phyloP scores from a whole-genome alignment of 441 rosid species.

The Metrosideros polymorpha region DNA sequence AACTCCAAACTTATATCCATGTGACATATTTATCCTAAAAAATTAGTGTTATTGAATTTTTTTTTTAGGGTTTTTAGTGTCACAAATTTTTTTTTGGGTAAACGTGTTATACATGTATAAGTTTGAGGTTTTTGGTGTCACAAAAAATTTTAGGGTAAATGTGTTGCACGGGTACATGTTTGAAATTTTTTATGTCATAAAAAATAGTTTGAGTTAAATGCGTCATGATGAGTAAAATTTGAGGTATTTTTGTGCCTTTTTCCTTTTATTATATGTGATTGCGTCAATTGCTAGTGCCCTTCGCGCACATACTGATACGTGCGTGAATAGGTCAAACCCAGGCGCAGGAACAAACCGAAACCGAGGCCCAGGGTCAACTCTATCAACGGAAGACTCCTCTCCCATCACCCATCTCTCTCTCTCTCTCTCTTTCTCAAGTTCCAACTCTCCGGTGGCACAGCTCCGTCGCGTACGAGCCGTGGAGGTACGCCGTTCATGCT shows the following conservation, averaged over 20 bases:
- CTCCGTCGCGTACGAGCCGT: background rate
- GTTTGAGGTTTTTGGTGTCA: fast-evolving
- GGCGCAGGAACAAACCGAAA: background rate
- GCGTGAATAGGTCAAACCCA: background rate
- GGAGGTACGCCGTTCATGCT: background rate
- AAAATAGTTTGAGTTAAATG: too few species aligned
- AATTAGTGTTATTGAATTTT: too few species aligned
- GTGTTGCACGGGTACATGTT: too few species aligned
- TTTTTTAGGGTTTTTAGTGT: fast-evolving
- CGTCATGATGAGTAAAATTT: too few species aligned
- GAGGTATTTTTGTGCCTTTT: too few species aligned
- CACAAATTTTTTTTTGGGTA: fast-evolving
- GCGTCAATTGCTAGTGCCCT: background rate
- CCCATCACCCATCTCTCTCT: background rate
- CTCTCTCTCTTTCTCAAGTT: background rate
- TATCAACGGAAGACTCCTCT: background rate
- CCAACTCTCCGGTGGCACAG: background rate
- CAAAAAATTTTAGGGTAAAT: too few species aligned
- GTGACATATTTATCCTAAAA: too few species aligned
- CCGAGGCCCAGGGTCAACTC: background rate
- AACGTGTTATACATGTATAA: fast-evolving
- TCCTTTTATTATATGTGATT: too few species aligned
- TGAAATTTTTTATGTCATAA: too few species aligned
- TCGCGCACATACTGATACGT: background rate
- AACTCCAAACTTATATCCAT: too few species aligned